Evolutionary conservation across 2,329 filamentous ascomycete genomes (phyloP), one percentile per base, ranked within the genome.

Genomic region (Rosellinia necatrix): DNA sequence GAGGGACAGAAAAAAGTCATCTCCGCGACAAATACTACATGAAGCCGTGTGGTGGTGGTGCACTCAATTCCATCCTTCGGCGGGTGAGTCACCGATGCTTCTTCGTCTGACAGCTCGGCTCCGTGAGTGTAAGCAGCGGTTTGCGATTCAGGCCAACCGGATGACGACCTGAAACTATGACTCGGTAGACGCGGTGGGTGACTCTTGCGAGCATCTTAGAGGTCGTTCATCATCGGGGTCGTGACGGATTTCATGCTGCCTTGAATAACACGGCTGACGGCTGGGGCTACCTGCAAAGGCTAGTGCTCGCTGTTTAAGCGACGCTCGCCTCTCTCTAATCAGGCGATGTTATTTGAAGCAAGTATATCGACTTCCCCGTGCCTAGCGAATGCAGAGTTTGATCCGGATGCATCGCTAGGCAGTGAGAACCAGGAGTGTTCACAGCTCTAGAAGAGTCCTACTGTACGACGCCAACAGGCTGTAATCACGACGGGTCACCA

Each of bases 391-490:
- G n/a, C n/a, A 34, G 30, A 4, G 30, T n/a, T 34, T 21, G 35
- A 15, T 8, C 13, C 19, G 35, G 13, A 17, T 38, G 17, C 19
- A 22, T 38, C 17, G n/a, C n/a, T 38, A n/a, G n/a, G n/a, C n/a
- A n/a, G n/a, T n/a, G n/a, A n/a, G n/a, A n/a, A n/a, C n/a, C n/a
- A n/a, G n/a, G n/a, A n/a, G n/a, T n/a, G 4, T 37, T 30, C 27
- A 15, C 19, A n/a, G 6, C 19, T 8, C 17, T n/a, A 7, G 6
- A n/a, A n/a, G 24, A 21, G 22, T 38, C 8, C 29, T 19, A 13
- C 19, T 30, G 41, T 56, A 49, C 22, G 43, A 53, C 48, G 25
- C 13, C 13, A 25, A 25, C 3, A 49, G 37, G 49, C 43, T 37
- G 29, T 38, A 17, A 12, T 3, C 9, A 30, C 43, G 54, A 49